Evolutionary conservation across 1,284 basidiomycete species (phyloP).

Genomic region (Termitomyces sp.): DNA sequence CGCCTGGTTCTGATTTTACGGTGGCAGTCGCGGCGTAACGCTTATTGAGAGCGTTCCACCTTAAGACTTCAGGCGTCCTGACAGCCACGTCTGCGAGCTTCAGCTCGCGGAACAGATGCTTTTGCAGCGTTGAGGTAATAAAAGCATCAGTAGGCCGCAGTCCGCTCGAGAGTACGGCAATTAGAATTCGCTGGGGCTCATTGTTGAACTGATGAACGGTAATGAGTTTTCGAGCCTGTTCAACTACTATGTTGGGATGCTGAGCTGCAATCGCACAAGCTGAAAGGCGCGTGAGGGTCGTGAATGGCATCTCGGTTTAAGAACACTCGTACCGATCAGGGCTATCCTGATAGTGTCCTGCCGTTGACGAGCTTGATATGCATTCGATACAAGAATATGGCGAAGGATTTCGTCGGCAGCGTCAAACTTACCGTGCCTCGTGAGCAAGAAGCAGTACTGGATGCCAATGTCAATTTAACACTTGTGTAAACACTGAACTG

Average conservation of each 20-base stretch:
- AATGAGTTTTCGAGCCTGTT: slow-evolving; percentile 71
- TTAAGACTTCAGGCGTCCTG: slow-evolving; percentile 52
- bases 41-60: slow-evolving; percentile 51
- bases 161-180: slow-evolving; percentile 67
- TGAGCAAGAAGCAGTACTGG: slow-evolving; percentile 83
- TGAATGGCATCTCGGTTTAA: neutral
- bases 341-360: slow-evolving; percentile 73
- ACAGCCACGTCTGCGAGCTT: slow-evolving; percentile 59
- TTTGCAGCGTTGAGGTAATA: slow-evolving; percentile 72
- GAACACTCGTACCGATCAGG: slow-evolving; percentile 49
- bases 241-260: slow-evolving; percentile 56
- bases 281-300: slow-evolving; percentile 25
- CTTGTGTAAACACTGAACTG: neutral
- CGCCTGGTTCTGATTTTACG: slow-evolving; percentile 28
- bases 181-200: slow-evolving; percentile 72
- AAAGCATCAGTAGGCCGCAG: slow-evolving; percentile 67
- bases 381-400: slow-evolving; percentile 75
- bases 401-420: slow-evolving; percentile 75
- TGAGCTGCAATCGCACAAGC: slow-evolving; percentile 67
- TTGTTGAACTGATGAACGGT: slow-evolving; percentile 74
- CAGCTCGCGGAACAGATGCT: slow-evolving; percentile 77
- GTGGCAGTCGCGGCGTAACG: slow-evolving; percentile 41
- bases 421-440: slow-evolving; percentile 60
- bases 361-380: slow-evolving; percentile 60
- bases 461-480: neutral